Conservation (phyloP, 1,284 basidiomycete species). For the Pholiota adiposa region DNA sequence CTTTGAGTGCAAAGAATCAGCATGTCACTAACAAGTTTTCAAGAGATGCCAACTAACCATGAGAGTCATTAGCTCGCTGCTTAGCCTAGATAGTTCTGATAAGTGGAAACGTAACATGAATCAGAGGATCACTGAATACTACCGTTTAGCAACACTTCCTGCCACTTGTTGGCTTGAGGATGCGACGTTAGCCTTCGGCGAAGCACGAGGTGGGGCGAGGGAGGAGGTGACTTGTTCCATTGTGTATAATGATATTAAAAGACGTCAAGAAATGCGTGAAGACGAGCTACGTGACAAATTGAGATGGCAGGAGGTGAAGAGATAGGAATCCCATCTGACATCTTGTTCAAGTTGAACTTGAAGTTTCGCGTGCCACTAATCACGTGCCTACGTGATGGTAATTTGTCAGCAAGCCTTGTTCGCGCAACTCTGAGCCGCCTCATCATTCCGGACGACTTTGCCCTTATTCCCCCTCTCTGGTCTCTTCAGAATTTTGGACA, state of each 20-base stretch:
- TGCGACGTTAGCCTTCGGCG: conserved; percentile 57
- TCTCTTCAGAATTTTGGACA: conserved; percentile 19
- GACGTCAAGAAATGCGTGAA: conserved; percentile 15
- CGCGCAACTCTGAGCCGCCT: conserved; percentile 1
- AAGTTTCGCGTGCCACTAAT: conserved; percentile 9
- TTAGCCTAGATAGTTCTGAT: conserved; percentile 51
- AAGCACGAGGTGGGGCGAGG: conserved; percentile 58
- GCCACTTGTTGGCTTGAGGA: conserved; percentile 57
- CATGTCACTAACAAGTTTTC: not conserved
- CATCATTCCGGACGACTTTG: conserved; percentile 9
- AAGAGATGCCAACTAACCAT: conserved; percentile 58
- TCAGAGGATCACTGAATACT: conserved; percentile 17
- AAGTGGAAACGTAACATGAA: conserved; percentile 13
- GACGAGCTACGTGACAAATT: conserved; percentile 9
- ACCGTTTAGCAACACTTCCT: conserved; percentile 85
- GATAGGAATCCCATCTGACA: not conserved
- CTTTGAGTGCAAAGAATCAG: conserved; percentile 38
- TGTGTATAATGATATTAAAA: conserved; percentile 14
- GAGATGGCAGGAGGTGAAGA: conserved; percentile 4
- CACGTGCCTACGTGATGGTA: conserved; percentile 6
- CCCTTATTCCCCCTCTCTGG: conserved; percentile 8
- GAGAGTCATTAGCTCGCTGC: conserved; percentile 82
- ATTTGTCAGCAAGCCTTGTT: conserved; percentile 15
- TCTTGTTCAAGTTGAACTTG: conserved; percentile 8
- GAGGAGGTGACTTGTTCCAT: conserved; percentile 80